Conservation (phyloP, 805 yeast genomes). For the Candida caryicola region DNA sequence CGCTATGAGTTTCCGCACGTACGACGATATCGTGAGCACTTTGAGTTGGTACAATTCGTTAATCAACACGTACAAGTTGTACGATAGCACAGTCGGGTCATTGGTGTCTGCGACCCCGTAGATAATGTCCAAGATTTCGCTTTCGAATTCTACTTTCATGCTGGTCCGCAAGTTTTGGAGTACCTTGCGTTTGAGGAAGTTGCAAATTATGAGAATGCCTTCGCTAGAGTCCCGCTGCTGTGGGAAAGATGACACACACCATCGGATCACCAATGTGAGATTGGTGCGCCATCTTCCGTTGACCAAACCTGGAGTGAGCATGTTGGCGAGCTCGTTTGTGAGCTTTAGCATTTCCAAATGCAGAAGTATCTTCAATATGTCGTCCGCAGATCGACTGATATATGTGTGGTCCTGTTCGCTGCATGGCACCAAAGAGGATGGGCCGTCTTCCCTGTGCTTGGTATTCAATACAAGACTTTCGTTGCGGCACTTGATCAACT, state of each 20-base stretch:
- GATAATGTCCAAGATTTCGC: constrained; percentile 39
- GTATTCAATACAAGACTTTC: constrained; percentile 64
- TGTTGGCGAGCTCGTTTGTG: constrained; percentile 26
- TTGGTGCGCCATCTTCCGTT: constrained; percentile 29
- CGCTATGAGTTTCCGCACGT: constrained; percentile 77
- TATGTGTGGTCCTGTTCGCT: constrained; percentile 16
- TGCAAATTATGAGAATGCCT: constrained; percentile 38
- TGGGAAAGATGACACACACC: constrained; percentile 42
- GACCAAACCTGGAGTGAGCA: constrained; percentile 20
- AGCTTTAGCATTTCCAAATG: constrained; percentile 35
- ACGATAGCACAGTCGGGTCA: constrained; percentile 7
- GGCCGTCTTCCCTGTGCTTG: constrained; percentile 13
- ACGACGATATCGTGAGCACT: constrained; percentile 58
- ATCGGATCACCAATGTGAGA: constrained; percentile 33
- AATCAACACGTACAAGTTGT: constrained; percentile 45
- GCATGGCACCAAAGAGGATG: too few relatives aligned
- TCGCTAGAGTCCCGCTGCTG: constrained; percentile 29
- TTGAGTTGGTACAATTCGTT: constrained; percentile 50
- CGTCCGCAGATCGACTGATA: constrained; percentile 25
- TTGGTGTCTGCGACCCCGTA: constrained; percentile 28
- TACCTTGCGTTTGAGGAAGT: constrained; percentile 43
- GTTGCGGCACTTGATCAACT: constrained; percentile 62
- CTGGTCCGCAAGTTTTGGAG: constrained; percentile 18
- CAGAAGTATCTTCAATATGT: constrained; percentile 31
- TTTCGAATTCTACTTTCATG: constrained; percentile 45